A percentile compares a stretch with the other conserved stretches of the same genome.
Conservation (phyloP, 2,329 filamentous ascomycete genomes). For the Alternaria novae-zelandiae region DNA sequence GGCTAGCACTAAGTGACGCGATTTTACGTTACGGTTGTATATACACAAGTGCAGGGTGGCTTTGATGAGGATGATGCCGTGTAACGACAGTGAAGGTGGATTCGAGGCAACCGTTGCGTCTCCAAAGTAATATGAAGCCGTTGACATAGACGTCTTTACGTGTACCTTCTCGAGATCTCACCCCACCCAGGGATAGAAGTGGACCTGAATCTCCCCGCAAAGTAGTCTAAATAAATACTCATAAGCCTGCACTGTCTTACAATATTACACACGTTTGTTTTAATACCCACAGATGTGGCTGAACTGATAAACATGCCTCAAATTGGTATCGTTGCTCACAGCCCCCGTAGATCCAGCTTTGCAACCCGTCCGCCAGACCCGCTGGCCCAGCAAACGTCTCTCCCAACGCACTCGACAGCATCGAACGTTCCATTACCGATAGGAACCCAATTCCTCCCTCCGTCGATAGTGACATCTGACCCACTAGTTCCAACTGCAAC, state of each 20-base stretch:
- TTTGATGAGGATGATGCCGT: neutral
- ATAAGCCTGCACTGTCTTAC: neutral
- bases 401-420: conserved; percentile 30
- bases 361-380: conserved; percentile 32
- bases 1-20: neutral
- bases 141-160: neutral
- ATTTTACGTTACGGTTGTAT: neutral
- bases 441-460: conserved; percentile 29
- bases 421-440: conserved; percentile 39
- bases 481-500: conserved; percentile 38
- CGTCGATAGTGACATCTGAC: conserved; percentile 36
- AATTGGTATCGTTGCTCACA: neutral
- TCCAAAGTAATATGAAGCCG: neutral
- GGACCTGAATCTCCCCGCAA: neutral
- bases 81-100: neutral
- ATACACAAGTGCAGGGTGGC: neutral
- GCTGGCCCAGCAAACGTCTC: conserved; percentile 33
- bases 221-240: neutral
- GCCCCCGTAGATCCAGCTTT: conserved; percentile 6
- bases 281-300: neutral
- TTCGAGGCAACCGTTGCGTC: neutral
- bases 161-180: neutral
- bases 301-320: neutral
- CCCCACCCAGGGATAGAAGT: neutral
- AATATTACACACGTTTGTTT: neutral